A percentile compares a stretch with the other conserved stretches of the same genome.
phyloP scores from a whole-genome alignment of 116 monocot species.

The Phalaenopsis hybrid region DNA sequence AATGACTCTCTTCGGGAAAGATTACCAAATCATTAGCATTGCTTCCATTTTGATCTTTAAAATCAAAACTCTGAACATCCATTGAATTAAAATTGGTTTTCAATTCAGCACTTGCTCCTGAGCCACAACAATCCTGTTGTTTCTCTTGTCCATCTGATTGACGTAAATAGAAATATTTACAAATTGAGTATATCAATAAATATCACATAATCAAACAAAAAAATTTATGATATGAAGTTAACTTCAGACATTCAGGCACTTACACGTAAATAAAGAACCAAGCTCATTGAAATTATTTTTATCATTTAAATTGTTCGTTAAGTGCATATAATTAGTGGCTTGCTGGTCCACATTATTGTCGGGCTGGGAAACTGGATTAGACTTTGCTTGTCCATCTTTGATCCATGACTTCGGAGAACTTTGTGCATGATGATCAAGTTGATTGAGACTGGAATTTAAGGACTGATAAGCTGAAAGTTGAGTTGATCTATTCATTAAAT shows the following conservation, averaged over 20 bases:
- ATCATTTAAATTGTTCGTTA: neutral
- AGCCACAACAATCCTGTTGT: neutral
- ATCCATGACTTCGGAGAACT: neutral
- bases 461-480: neutral
- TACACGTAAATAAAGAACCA: neutral
- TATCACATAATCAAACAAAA: neutral
- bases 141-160: neutral
- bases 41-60: neutral
- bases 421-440: neutral
- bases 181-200: neutral
- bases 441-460: neutral
- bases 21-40: neutral
- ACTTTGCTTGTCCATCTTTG: neutral
- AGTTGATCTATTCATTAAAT: neutral
- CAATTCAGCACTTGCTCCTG: neutral
- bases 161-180: neutral
- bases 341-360: neutral
- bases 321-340: neutral
- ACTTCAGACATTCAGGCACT: neutral
- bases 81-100: neutral
- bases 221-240: neutral
- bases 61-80: neutral
- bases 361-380: neutral
- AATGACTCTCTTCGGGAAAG: neutral
- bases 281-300: neutral